Percentiles rank a stretch among this genome's conserved stretches.
These are phyloP conservation scores for Aspergillus proliferans DNA, from an alignment of 2,329 filamentous ascomycete genomes.

Conservation along the genomic window DNA sequence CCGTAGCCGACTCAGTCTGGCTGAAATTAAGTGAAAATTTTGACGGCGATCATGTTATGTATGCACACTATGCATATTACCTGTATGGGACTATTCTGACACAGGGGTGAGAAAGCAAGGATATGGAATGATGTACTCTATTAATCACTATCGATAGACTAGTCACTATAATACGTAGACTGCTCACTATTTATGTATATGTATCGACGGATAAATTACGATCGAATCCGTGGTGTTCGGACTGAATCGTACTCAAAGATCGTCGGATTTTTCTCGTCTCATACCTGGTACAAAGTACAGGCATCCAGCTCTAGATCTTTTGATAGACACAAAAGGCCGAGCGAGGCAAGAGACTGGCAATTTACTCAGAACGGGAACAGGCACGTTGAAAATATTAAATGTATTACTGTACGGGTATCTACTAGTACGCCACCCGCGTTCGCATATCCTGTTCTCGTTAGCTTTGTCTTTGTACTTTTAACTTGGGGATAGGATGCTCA, in stretches of 20 bases:
- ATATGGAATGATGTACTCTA: too few relatives aligned
- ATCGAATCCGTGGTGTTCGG: slow-evolving; percentile 29
- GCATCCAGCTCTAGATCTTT: slow-evolving; percentile 40
- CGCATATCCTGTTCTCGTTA: slow-evolving; percentile 46
- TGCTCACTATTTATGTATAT: slow-evolving; percentile 12
- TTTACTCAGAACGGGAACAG: slow-evolving; percentile 2
- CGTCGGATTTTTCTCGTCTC: slow-evolving; percentile 44
- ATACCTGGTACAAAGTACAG: slow-evolving; percentile 26
- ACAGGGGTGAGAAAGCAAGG: too few relatives aligned
- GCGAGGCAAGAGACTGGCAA: slow-evolving; percentile 45
- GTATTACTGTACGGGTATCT: slow-evolving; percentile 7
- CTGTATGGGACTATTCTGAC: too few relatives aligned
- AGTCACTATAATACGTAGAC: too few relatives aligned
- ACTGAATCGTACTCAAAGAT: slow-evolving; percentile 48
- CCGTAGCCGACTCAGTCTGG: slow-evolving; percentile 1
- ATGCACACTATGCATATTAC: too few relatives aligned
- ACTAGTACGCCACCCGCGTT: slow-evolving; percentile 50
- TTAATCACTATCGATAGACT: too few relatives aligned
- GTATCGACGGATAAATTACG: slow-evolving; percentile 45
- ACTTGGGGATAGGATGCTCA: slow-evolving; percentile 27
- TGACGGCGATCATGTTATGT: too few relatives aligned
- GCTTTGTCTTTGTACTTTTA: slow-evolving; percentile 9
- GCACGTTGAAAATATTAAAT: not conserved
- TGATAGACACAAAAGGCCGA: slow-evolving; percentile 36
- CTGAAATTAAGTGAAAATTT: too few relatives aligned